Evolutionary conservation across 257 asterid genomes (phyloP).

Genomic region (Primulina tabacum): DNA sequence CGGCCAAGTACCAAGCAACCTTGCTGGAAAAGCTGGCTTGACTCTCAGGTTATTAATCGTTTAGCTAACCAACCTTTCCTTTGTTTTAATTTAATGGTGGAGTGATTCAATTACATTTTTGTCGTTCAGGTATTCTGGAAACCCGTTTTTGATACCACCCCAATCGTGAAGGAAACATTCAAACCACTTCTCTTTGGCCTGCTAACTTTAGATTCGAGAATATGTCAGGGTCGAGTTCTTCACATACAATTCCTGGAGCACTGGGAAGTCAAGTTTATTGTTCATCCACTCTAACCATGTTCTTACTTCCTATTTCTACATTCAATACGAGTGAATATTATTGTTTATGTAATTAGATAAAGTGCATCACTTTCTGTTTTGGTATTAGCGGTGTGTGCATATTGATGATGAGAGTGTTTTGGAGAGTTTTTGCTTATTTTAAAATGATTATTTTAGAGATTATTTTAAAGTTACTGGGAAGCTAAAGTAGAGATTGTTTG

Average conservation of each 20-base stretch:
- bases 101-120: background rate
- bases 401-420: no score
- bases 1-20: constrained; percentile 72
- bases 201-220: constrained; percentile 17
- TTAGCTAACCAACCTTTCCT: background rate
- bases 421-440: no score
- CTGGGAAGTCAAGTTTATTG: background rate
- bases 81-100: background rate
- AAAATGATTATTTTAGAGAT: no score
- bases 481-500: no score
- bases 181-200: background rate
- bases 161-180: constrained; percentile 31
- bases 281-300: constrained; percentile 6
- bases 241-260: background rate
- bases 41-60: constrained; percentile 47
- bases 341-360: background rate
- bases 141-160: constrained; percentile 57
- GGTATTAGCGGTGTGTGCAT: background rate
- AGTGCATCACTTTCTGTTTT: constrained; percentile 6
- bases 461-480: no score
- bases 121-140: constrained; percentile 65
- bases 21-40: constrained; percentile 50
- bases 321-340: background rate
- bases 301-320: background rate
- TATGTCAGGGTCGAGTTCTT: constrained; percentile 5